These are phyloP conservation scores for Solanum ossicruentum DNA, from an alignment of 257 asterid species.

Conservation along the genomic window DNA sequence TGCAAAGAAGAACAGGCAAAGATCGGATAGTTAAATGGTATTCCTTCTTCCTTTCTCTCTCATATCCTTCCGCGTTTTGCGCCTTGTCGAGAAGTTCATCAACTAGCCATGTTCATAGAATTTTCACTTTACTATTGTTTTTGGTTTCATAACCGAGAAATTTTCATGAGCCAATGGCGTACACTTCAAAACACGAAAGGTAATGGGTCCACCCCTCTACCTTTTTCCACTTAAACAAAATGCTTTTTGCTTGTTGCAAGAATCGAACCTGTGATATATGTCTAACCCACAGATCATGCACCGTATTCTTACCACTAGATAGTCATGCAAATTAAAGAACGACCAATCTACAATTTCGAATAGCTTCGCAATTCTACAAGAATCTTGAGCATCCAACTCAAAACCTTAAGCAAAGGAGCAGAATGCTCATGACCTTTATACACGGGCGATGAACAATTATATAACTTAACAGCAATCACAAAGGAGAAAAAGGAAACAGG, in stretches of 20 bases:
- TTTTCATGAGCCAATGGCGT: background rate
- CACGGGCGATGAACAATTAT: background rate
- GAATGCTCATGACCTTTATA: background rate
- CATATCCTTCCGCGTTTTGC: background rate
- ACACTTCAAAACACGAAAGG: background rate
- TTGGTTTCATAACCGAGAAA: background rate
- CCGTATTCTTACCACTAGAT: background rate
- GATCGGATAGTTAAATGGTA: background rate
- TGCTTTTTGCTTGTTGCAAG: background rate
- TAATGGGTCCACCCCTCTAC: background rate
- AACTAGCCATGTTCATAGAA: background rate
- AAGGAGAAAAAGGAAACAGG: background rate
- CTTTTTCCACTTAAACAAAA: background rate
- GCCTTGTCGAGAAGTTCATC: background rate
- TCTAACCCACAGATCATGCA: background rate
- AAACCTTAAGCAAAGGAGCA: background rate
- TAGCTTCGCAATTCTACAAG: background rate
- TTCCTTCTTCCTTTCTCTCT: background rate
- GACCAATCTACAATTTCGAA: background rate
- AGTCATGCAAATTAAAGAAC: background rate
- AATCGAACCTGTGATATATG: background rate
- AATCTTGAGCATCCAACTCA: background rate
- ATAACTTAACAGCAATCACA: background rate
- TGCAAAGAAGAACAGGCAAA: background rate
- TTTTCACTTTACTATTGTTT: background rate